Evolutionary conservation across 2,329 filamentous ascomycete genomes (phyloP), one percentile per base, ranked within the genome.

Genomic region (Botryosphaeria dothidea): DNA sequence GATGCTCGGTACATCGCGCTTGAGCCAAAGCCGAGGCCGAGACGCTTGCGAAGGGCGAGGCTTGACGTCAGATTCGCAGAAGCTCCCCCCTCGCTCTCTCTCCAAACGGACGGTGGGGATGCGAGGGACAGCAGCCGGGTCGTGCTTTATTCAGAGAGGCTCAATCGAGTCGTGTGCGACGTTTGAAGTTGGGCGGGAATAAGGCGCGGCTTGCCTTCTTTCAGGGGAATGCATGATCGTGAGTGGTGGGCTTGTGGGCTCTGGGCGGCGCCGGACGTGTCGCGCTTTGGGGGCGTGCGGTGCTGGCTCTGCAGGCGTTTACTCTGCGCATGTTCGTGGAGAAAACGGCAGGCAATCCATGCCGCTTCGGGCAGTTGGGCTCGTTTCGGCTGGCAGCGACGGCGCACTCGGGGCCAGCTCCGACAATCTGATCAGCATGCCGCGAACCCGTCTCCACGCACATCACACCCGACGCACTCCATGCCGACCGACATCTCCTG

Each of bases 171-270:
- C 56, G 56, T 60, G 56, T n/a, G 21, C 38, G 56, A 60, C 56
- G 56, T 60, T 60, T 11, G 56, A 60, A 11, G 56, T 60, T 60
- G 56, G 38, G 41, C 56, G 56, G 56, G 17, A 45, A 60, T 45
- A 60, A 60, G 17, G 4, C 11, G 9, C 27, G 29, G 27, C 27
- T 52, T 52, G 49, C 17, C 27, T 17, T 9, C 25, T 13, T 21
- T 46, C 56, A 60, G 56, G 56, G 56, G 56, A 34, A 45, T 46
- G 56, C 56, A 60, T 60, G 56, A 3, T 21, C 3, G 5, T 31
- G 23, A n/a, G 21, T 21, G 9, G 51, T 52, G 48, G 48, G 17
- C 15, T 49, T 13, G 19, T 45, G 15, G 38, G 31, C 31, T 34
- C 31, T 34, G 31, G 31, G 31, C 6, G 11, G n/a, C n/a, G n/a